Evolutionary conservation across 1,139 yeast species (phyloP), one percentile per base, ranked within the genome.

Genomic region (Magnusiomyces fungicola): DNA sequence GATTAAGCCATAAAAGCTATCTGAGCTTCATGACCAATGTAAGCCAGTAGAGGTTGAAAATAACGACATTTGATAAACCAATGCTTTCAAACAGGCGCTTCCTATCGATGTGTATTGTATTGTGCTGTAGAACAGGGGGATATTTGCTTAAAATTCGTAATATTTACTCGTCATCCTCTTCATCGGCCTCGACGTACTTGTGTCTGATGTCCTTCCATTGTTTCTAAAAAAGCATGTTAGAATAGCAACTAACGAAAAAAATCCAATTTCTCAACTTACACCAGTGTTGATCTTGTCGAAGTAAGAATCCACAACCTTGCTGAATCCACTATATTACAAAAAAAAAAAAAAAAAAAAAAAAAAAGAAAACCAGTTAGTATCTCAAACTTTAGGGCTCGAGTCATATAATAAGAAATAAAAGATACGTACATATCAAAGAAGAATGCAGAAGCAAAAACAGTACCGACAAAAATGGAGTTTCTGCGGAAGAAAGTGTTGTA

Each of bases 131-230:
- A 14, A 34, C 16, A 34, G 38, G 38, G 23, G 19, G 16, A 34
- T 21, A 18, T 34, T 18, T 34, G n/a, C 38, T 34, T 21, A n/a
- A 9, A 14, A 14, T 18, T 3, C 14, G 22, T n/a, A n/a, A n/a
- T n/a, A n/a, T 49, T 50, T 59, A 59, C 59, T 63, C 64, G 50
- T 61, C 64, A 47, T 62, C 66, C 41, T 63, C 68, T 30, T 62
- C 69, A 38, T 54, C 70, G 36, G 55, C 58, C 51, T 63, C 58
- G 61, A 70, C 56, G 61, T 71, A 77, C 61, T 75, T 77, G 58
- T 73, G 74, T 74, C 85, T 87, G 68, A 92, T 86, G 65, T 92
- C 97, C 68, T 85, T 82, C 98, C 98, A 92, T 75, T 89, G 88
- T 76, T 92, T 92, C 69, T 66, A 50, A 55, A 52, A 23, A 25